phyloP scores from a whole-genome alignment of 2,329 filamentous ascomycete species.

The Diaporthe humulicola region DNA sequence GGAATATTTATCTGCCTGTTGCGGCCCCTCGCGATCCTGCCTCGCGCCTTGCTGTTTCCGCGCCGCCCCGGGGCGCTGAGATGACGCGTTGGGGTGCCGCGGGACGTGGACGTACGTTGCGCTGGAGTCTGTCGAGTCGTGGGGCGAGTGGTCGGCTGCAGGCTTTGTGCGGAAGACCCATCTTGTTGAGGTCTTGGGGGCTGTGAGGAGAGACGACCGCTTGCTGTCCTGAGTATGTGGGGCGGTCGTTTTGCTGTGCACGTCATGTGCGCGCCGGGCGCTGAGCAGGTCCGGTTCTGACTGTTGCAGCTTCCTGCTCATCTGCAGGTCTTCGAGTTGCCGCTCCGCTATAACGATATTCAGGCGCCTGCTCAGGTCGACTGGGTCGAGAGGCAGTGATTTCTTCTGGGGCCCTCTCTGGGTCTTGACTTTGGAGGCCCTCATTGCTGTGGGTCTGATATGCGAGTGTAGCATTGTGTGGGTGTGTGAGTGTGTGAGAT shows the following conservation, averaged over 20 bases:
- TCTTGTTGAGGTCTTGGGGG: constrained; percentile 3
- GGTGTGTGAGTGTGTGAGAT: not conserved
- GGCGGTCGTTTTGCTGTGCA: not conserved
- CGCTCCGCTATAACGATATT: constrained; percentile 26
- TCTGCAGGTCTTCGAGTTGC: constrained; percentile 1
- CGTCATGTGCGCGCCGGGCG: constrained; percentile 1
- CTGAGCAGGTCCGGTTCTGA: constrained; percentile 12
- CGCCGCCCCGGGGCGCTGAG: not conserved
- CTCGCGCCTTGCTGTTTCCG: not conserved
- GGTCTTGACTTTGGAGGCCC: not conserved
- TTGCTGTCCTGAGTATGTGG: not conserved
- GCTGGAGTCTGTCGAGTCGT: not conserved
- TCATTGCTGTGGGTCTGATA: constrained; percentile 10
- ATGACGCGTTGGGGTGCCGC: not conserved
- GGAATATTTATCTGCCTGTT: not conserved
- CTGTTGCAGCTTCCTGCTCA: not conserved
- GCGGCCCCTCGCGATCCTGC: not conserved
- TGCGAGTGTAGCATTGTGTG: constrained; percentile 14
- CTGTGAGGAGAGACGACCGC: not conserved
- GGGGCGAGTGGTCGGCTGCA: not conserved
- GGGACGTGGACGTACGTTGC: not conserved
- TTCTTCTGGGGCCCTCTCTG: constrained; percentile 1
- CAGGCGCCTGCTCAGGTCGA: constrained; percentile 26
- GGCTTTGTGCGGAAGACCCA: constrained; percentile 17
- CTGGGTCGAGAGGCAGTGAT: constrained; percentile 11